A percentile compares a stretch with the other conserved stretches of the same genome.
phyloP scores from a whole-genome alignment of 2,329 filamentous ascomycete species.

The Aspergillus uvarum region DNA sequence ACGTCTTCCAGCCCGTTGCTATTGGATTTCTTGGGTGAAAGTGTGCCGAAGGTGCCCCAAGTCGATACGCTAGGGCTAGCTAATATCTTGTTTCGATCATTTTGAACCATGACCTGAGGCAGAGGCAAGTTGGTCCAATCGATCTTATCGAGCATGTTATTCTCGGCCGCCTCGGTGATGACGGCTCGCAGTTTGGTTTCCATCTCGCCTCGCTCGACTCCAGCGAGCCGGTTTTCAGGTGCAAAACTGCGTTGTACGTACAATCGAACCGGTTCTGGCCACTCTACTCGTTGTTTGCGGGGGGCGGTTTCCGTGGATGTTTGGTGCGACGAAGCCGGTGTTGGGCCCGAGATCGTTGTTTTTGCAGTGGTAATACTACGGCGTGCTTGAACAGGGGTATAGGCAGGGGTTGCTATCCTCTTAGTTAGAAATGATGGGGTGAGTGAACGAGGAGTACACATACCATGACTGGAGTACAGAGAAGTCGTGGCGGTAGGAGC shows the following conservation, averaged over 20 bases:
- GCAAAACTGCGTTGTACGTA: constrained; percentile 92
- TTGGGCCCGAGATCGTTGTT: constrained; percentile 20
- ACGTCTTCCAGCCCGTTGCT: constrained; percentile 26
- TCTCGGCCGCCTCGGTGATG: constrained; percentile 79
- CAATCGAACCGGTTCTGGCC: constrained; percentile 76
- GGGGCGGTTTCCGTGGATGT: constrained; percentile 38
- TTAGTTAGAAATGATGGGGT: constrained; percentile 17
- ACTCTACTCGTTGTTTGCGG: constrained; percentile 62
- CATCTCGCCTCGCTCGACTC: constrained; percentile 68
- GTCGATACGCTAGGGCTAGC: constrained; percentile 45
- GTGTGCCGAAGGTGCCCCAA: constrained; percentile 29
- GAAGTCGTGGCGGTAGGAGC: constrained; percentile 27
- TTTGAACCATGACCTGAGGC: constrained; percentile 78
- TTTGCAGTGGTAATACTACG: constrained; percentile 55
- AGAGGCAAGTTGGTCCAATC: constrained; percentile 83
- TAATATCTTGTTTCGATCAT: constrained; percentile 59
- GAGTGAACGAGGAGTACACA: not conserved
- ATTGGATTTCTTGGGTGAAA: constrained; percentile 23
- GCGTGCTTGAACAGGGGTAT: constrained; percentile 62
- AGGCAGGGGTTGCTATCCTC: constrained; percentile 52
- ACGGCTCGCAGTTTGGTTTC: constrained; percentile 80
- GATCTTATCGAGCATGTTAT: constrained; percentile 66
- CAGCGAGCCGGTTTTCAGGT: constrained; percentile 64
- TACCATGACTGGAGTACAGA: constrained; percentile 36
- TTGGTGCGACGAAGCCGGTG: constrained; percentile 25